Conservation (phyloP, 2,329 filamentous ascomycete genomes). For the Acrocalymma vagum region DNA sequence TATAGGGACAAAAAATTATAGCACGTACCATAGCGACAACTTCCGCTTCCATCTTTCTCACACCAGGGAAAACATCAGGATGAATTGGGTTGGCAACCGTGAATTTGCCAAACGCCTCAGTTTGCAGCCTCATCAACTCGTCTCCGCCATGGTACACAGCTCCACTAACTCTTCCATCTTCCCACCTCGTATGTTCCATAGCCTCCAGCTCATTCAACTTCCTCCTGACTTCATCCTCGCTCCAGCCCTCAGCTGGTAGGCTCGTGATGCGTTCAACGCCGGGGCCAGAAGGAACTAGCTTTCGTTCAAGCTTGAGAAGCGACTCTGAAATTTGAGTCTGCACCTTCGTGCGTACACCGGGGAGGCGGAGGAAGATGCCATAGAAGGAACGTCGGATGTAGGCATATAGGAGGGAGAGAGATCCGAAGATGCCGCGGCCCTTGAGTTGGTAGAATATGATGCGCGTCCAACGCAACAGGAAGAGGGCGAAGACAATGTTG, state of each 20-base stretch:
- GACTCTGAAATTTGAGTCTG: slow-evolving; percentile 84
- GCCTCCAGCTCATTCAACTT: slow-evolving; percentile 81
- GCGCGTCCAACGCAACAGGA: slow-evolving; percentile 83
- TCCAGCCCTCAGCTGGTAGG: slow-evolving; percentile 86
- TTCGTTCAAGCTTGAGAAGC: slow-evolving; percentile 80
- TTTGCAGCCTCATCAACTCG: slow-evolving; percentile 82
- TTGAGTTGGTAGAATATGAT: slow-evolving; percentile 84
- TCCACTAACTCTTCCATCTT: slow-evolving; percentile 92
- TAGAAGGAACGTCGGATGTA: slow-evolving; percentile 78
- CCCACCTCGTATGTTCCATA: slow-evolving; percentile 96
- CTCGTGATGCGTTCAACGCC: slow-evolving; percentile 76
- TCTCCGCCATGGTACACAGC: slow-evolving; percentile 96
- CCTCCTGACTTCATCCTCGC: slow-evolving; percentile 76
- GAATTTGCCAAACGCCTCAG: slow-evolving; percentile 92
- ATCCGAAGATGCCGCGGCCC: slow-evolving; percentile 86
- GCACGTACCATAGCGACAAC: slow-evolving; percentile 86
- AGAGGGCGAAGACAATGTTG: slow-evolving; percentile 88
- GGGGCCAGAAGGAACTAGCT: slow-evolving; percentile 78
- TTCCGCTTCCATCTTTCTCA: slow-evolving; percentile 99
- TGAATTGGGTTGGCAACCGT: slow-evolving; percentile 97
- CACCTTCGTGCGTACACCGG: slow-evolving; percentile 86
- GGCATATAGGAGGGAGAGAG: slow-evolving; percentile 76
- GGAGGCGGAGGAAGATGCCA: slow-evolving; percentile 83
- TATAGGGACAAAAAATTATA: background rate
- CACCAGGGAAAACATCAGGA: slow-evolving; percentile 96